These are phyloP conservation scores for Aspergillus affinis DNA, from an alignment of 495 filamentous ascomycete species.

Conservation along the genomic window DNA sequence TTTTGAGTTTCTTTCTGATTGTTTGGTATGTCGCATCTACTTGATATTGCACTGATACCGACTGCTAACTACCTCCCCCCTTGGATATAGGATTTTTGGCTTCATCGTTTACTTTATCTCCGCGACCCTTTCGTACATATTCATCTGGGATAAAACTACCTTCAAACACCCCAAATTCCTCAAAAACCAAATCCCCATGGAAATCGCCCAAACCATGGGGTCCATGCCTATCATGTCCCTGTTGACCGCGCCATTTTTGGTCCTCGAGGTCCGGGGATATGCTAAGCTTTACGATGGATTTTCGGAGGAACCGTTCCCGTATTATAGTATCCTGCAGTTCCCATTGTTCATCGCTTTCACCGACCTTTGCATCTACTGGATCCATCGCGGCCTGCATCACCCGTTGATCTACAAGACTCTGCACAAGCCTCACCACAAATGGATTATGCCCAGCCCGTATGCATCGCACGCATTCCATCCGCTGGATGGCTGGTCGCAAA, in stretches of 20 bases:
- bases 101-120: slow-evolving; percentile 80
- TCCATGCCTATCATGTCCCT: slow-evolving; percentile 82
- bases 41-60: neutral
- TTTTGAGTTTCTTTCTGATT: slow-evolving; percentile 73
- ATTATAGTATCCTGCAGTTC: slow-evolving; percentile 84
- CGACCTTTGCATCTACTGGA: slow-evolving; percentile 92
- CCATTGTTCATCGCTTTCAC: slow-evolving; percentile 91
- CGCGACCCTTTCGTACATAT: slow-evolving; percentile 80
- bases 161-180: slow-evolving; percentile 92
- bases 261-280: slow-evolving; percentile 81
- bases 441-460: slow-evolving; percentile 97
- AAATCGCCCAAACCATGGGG: slow-evolving; percentile 75
- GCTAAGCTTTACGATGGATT: slow-evolving; percentile 81
- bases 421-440: slow-evolving; percentile 98
- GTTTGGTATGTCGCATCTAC: slow-evolving; percentile 64
- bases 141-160: slow-evolving; percentile 91
- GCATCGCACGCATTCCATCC: slow-evolving; percentile 95
- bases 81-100: slow-evolving; percentile 70
- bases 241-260: slow-evolving; percentile 79
- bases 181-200: slow-evolving; percentile 85
- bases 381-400: slow-evolving; percentile 88
- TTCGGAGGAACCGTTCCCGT: slow-evolving; percentile 67
- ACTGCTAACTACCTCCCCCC: slow-evolving; percentile 8
- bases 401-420: slow-evolving; percentile 79
- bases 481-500: slow-evolving; percentile 89